These are phyloP conservation scores for Xylaria nigripes DNA, from an alignment of 495 filamentous ascomycete species.

Conservation along the genomic window DNA sequence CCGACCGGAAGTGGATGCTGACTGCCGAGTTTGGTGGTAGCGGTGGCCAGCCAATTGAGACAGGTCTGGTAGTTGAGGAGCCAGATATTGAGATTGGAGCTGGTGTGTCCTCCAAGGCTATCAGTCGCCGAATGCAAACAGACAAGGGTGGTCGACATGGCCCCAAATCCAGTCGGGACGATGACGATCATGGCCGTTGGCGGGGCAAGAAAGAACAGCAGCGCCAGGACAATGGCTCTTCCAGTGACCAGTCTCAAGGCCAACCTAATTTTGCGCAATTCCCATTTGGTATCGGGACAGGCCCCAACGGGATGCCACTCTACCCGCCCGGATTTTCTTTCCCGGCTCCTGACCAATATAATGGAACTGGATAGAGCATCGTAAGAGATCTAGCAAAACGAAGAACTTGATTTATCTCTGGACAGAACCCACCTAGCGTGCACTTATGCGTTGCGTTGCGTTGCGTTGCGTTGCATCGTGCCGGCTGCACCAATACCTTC, in stretches of 20 bases:
- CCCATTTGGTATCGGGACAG: slow-evolving; percentile 46
- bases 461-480: neutral
- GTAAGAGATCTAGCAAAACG: neutral
- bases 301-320: slow-evolving; percentile 63
- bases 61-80: slow-evolving; percentile 86
- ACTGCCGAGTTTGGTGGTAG: slow-evolving; percentile 90
- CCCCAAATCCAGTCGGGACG: slow-evolving; percentile 57
- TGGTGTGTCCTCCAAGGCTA: slow-evolving; percentile 92
- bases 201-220: slow-evolving; percentile 40
- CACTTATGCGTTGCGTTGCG: neutral
- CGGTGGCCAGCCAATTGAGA: slow-evolving; percentile 71
- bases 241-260: slow-evolving; percentile 34
- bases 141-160: slow-evolving; percentile 68
- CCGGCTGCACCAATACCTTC: neutral
- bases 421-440: neutral
- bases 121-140: slow-evolving; percentile 73
- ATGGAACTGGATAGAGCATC: neutral
- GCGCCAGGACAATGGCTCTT: slow-evolving; percentile 32
- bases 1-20: slow-evolving; percentile 95
- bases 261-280: slow-evolving; percentile 42
- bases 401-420: neutral
- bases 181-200: slow-evolving; percentile 37
- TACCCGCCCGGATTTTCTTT: slow-evolving; percentile 56
- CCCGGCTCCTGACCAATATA: slow-evolving; percentile 25
- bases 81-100: slow-evolving; percentile 98